Percentiles rank a stretch among this genome's conserved stretches.
Evolutionary conservation across 1,139 yeast species (phyloP).

Genomic region (Geotrichum reessii): DNA sequence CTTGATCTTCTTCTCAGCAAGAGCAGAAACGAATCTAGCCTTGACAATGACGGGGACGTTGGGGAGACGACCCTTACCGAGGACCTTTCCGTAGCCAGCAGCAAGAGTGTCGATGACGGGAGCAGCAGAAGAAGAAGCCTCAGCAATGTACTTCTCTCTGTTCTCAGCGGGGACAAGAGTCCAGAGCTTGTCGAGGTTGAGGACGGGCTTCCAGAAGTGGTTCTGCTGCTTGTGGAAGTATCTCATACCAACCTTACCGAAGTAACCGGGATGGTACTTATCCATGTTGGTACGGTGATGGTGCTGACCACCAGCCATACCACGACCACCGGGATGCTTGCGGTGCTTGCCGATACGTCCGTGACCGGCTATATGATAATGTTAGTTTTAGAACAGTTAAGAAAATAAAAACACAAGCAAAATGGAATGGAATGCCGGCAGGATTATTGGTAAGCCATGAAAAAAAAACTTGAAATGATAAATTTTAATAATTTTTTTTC

Average conservation of each 20-base stretch:
- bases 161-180: slow-evolving; percentile 89
- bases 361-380: slow-evolving; percentile 80
- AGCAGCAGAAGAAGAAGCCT: slow-evolving; percentile 84
- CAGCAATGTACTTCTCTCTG: slow-evolving; percentile 90
- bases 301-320: slow-evolving; percentile 99
- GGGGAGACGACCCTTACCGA: slow-evolving; percentile 99
- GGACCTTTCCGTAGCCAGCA: slow-evolving; percentile 99
- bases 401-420: background rate
- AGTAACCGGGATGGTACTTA: slow-evolving; percentile 99
- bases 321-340: slow-evolving; percentile 99
- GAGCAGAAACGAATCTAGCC: slow-evolving; percentile 98
- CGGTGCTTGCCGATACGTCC: slow-evolving; percentile 99
- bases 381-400: slow-evolving; percentile 18
- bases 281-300: slow-evolving; percentile 98
- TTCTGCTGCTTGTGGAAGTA: slow-evolving; percentile 95
- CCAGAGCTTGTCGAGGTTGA: slow-evolving; percentile 99
- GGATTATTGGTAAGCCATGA: too few species aligned
- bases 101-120: slow-evolving; percentile 99
- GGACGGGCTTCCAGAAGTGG: slow-evolving; percentile 97
- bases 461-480: background rate
- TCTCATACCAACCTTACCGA: slow-evolving; percentile 99
- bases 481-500: background rate
- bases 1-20: slow-evolving; percentile 99
- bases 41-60: slow-evolving; percentile 97
- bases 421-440: background rate